phyloP scores from a whole-genome alignment of 163 green algal genomes.

The Trebouxiophyceae sp. region DNA sequence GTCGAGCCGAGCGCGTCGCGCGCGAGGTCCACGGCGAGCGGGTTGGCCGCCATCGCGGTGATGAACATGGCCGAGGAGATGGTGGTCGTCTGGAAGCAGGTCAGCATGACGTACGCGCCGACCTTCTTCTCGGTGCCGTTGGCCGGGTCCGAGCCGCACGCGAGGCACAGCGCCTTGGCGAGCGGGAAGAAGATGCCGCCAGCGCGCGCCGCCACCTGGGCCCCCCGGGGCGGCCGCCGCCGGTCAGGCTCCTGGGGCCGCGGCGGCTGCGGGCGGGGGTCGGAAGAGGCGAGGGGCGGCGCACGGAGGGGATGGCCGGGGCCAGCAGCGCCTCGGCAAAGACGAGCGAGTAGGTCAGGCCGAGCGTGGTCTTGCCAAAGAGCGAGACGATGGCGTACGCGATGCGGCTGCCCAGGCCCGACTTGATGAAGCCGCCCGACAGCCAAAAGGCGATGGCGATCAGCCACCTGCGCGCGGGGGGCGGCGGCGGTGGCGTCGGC shows the following conservation, averaged over 20 bases:
- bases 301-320: constrained; percentile 93
- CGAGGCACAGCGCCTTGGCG: constrained; percentile 87
- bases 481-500: no score
- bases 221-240: no score
- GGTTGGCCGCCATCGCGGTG: constrained; percentile 86
- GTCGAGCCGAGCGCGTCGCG: constrained; percentile 63
- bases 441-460: constrained; percentile 98
- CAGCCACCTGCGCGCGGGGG: constrained; percentile 78
- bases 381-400: constrained; percentile 90
- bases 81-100: constrained; percentile 86
- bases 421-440: constrained; percentile 97
- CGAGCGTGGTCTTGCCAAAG: constrained; percentile 96
- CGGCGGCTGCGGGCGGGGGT: no score
- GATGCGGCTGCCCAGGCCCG: constrained; percentile 93
- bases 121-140: constrained; percentile 96
- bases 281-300: no score
- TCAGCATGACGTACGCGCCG: constrained; percentile 96
- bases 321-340: constrained; percentile 95
- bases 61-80: constrained; percentile 96
- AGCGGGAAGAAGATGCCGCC: constrained; percentile 98
- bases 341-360: constrained; percentile 90
- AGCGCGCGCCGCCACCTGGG: constrained; percentile 51
- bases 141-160: constrained; percentile 70
- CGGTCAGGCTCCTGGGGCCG: no score
- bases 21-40: constrained; percentile 84